Base-by-base conservation (phyloP, 2,329 filamentous ascomycete species). In the Aspergillus calidoustus region DNA sequence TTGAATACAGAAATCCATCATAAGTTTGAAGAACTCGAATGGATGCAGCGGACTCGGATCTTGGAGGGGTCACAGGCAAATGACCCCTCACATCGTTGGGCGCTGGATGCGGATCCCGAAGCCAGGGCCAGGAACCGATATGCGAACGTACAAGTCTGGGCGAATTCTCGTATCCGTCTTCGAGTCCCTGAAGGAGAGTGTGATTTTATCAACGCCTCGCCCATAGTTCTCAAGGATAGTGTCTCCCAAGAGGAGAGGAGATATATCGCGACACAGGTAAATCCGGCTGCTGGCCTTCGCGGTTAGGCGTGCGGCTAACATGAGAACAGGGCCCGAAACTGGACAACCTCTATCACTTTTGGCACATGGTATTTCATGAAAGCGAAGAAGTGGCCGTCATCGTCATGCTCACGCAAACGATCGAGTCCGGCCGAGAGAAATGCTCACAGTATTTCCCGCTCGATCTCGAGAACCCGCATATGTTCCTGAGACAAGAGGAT, bases 321-420 rank as follows among this genome's bases (percentile, higher is more conserved):
- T 48, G 46, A 19, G 46, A 23, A 54, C 23, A 89, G 80, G 95
- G 95, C 0, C 95, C 95, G 6, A 97, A 93, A 71, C 77, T 83
- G 62, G 86, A 87, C 28, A 91, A 91, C 17, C 84, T 90, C 59
- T 87, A 89, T 67, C 92, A 96, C 72, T 91, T 96, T 67, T 99
- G 94, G 91, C 91, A 95, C 72, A 99, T 99, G 95, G 83, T 97
- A 41, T 91, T 91, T 74, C 89, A 96, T 71, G 92, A 96, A 76
- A 87, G 83, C n/a, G 77, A 79, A 28, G 87, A 89, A 50, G 87
- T 90, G 2, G 92, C 88, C 1, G 92, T 98, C 60, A 89, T 98
- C 57, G 89, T 98, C 60, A 97, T 98, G 91, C 86, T 99, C 64
- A 99, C 94, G 2, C 92, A 93, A 74, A 94, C 92, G 28, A 84